phyloP scores from a whole-genome alignment of 306 rosid species.

The Rosa lucieae region DNA sequence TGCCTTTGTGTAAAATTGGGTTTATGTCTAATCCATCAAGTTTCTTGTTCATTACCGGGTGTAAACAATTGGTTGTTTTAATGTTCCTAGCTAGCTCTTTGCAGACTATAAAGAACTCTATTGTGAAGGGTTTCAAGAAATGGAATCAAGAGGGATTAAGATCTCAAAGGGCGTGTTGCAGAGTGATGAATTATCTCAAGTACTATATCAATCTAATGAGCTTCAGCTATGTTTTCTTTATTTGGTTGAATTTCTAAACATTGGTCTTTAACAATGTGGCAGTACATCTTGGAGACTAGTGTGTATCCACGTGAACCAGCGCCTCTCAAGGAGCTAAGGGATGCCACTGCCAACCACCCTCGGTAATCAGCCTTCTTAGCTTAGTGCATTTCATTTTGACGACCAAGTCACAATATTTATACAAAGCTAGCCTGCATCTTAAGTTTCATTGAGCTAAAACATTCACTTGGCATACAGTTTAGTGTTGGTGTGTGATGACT shows the following conservation, averaged over 20 bases:
- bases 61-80: not conserved
- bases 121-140: conserved; percentile 21
- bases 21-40: not conserved
- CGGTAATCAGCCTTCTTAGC: conserved; percentile 10
- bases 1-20: not conserved
- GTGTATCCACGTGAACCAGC: conserved; percentile 60
- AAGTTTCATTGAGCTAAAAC: not conserved
- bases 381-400: not conserved
- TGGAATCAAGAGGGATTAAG: conserved; percentile 21
- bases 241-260: too few species aligned
- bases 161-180: conserved; percentile 28
- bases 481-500: too few species aligned
- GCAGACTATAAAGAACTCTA: not conserved
- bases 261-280: conserved; percentile 7
- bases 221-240: not conserved
- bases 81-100: not conserved
- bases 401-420: not conserved
- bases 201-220: not conserved
- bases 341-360: conserved; percentile 39
- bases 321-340: conserved; percentile 55
- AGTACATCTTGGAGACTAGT: conserved; percentile 60
- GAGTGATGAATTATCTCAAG: conserved; percentile 39
- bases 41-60: not conserved
- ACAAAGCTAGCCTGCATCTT: not conserved
- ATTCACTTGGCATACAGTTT: not conserved